These are phyloP conservation scores for Podospora didyma DNA, from an alignment of 495 filamentous ascomycete species.

Conservation along the genomic window DNA sequence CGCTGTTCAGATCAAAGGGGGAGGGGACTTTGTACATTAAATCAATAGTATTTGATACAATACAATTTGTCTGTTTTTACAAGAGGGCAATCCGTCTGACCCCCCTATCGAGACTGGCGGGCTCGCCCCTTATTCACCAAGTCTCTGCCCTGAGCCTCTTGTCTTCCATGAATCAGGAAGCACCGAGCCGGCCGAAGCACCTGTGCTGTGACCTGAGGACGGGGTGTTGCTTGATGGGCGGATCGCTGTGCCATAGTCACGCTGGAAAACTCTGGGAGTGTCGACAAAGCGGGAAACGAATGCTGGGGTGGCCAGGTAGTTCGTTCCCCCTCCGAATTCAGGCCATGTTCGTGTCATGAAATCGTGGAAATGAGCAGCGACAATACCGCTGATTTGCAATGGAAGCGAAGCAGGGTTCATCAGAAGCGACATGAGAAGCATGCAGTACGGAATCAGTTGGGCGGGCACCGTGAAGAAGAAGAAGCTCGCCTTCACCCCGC, in stretches of 20 bases:
- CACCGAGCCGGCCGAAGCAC: constrained; percentile 32
- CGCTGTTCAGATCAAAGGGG: too few species aligned
- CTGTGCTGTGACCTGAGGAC: constrained; percentile 30
- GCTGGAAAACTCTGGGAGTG: constrained; percentile 37
- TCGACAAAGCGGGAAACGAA: constrained; percentile 62
- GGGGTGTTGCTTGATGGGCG: constrained; percentile 31
- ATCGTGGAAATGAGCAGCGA: constrained; percentile 81
- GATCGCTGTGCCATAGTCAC: constrained; percentile 58
- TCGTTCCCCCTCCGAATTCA: constrained; percentile 72
- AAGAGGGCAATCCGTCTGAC: too few species aligned
- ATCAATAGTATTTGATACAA: too few species aligned
- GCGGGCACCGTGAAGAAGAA: constrained; percentile 75
- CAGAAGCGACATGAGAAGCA: constrained; percentile 67
- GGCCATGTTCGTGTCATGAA: constrained; percentile 82
- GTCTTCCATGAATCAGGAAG: constrained; percentile 60
- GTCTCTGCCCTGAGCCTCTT: constrained; percentile 62
- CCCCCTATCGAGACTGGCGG: too few species aligned
- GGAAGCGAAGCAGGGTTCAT: constrained; percentile 39
- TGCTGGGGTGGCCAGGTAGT: constrained; percentile 63
- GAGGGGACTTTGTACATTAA: too few species aligned
- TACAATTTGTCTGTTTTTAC: too few species aligned
- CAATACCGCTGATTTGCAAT: constrained; percentile 61
- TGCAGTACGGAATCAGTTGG: constrained; percentile 69
- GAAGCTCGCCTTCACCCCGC: constrained; percentile 63
- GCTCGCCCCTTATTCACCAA: constrained; percentile 26